Percentiles rank a stretch among this genome's conserved stretches.
Evolutionary conservation across 2,329 filamentous ascomycete genomes (phyloP).

Genomic region (Periconia sp.): DNA sequence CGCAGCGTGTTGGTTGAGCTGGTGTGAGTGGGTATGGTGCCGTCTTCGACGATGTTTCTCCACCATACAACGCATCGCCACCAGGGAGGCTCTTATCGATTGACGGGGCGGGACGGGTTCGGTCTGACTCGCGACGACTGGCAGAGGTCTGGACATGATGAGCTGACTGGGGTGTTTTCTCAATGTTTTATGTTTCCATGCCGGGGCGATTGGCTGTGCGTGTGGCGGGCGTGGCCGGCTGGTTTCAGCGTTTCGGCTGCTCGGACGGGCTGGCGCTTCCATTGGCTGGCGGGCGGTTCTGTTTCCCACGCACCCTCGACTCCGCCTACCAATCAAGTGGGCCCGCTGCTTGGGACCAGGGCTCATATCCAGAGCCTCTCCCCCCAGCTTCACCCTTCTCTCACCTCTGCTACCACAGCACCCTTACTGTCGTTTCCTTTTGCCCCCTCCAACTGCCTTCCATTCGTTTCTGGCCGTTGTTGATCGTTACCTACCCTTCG

Average conservation of each 20-base stretch:
- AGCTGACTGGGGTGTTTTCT: too few relatives aligned
- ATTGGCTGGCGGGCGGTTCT: constrained; percentile 4
- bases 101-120: too few relatives aligned
- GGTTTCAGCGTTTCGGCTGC: constrained; percentile 12
- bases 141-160: too few relatives aligned
- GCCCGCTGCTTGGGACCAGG: neutral
- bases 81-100: too few relatives aligned
- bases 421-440: neutral
- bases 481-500: too few relatives aligned
- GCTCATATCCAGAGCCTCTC: constrained; percentile 31
- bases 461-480: neutral
- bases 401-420: neutral
- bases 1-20: too few relatives aligned
- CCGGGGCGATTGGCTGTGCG: constrained; percentile 1
- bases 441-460: neutral
- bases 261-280: constrained; percentile 1
- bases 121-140: too few relatives aligned
- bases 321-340: neutral
- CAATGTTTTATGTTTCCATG: too few relatives aligned
- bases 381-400: constrained; percentile 7
- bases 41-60: too few relatives aligned
- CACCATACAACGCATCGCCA: too few relatives aligned
- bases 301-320: neutral
- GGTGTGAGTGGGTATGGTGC: too few relatives aligned
- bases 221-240: neutral